Base-by-base conservation (phyloP, 768 basidiomycete species). In the Cyathus striatus region DNA sequence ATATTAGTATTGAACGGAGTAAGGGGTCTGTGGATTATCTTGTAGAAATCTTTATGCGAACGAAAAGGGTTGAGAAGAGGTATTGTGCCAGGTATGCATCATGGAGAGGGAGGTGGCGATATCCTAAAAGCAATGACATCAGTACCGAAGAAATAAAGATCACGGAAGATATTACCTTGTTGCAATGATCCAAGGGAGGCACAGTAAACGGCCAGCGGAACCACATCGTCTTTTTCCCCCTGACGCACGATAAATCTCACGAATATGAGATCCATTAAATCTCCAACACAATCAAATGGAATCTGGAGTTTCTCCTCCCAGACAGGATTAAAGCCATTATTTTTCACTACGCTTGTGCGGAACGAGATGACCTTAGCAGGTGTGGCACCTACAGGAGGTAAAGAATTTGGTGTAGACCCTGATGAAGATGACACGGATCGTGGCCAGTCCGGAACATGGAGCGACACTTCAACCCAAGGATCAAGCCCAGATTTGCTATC, bases 321-420 rank as follows among this genome's bases (percentile, higher is more conserved):
- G 4, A 81, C 68, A 0, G 95, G 95, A 60, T 96, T 96, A 68
- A 96, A 94, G 2, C 95, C 90, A 54, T 94, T 95, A 58, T 88
- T 85, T 61, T 83, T 84, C 45, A 94, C 83, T 2, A 73, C 68
- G n/a, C 63, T 62, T 12, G 92, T 94, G 44, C 77, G 72, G 41
- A 60, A 66, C 9, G 76, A 73, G 22, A 79, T 64, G 5, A 73
- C 73, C 40, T 72, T 63, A 18, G 64, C 50, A 14, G 58, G 44
- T 12, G 51, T 46, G 16, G 35, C 41, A 16, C 46, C 46, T 1
- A 42, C 40, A 6, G 45, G 46, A 48, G 22, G 52, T 40, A 3
- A 53, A 49, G 25, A 17, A 5, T 23, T 23, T 6, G 33, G 6
- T 7, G 23, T 30, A n/a, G 38, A 16, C n/a, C n/a, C n/a, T n/a